These are phyloP conservation scores for Acer campestre DNA, from an alignment of 345 rosid genomes.

Conservation along the genomic window DNA sequence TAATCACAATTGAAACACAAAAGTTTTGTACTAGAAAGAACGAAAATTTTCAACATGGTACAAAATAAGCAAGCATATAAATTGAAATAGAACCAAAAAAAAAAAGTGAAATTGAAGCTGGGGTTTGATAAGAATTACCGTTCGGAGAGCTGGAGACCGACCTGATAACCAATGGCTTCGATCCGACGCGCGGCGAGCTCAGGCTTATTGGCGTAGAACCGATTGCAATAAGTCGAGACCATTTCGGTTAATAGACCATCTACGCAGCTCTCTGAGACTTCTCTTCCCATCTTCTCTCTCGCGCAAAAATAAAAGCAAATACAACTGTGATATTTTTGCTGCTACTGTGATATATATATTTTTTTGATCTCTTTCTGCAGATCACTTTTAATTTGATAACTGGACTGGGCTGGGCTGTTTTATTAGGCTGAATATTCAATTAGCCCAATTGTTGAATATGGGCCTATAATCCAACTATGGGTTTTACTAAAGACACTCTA, in stretches of 20 bases:
- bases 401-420: not conserved
- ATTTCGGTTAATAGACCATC: slow-evolving; percentile 83
- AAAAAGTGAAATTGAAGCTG: not conserved
- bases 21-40: not conserved
- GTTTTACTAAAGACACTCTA: not conserved
- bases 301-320: too few relatives aligned
- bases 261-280: slow-evolving; percentile 93
- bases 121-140: slow-evolving; percentile 45
- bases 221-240: slow-evolving; percentile 80
- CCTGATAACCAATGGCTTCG: slow-evolving; percentile 98
- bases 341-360: not conserved
- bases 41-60: too few relatives aligned
- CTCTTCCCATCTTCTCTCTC: slow-evolving; percentile 63
- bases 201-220: slow-evolving; percentile 84
- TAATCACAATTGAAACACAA: not conserved
- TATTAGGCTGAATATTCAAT: not conserved
- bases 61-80: too few relatives aligned
- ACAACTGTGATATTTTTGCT: not conserved
- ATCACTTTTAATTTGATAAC: too few relatives aligned
- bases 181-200: slow-evolving; percentile 98
- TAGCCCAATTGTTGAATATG: not conserved
- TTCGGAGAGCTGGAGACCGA: slow-evolving; percentile 99
- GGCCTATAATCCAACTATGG: not conserved
- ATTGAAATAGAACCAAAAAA: too few relatives aligned
- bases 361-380: not conserved